Conservation (phyloP, 352 stramenopile genomes). For the Globisporangium orthogonon region DNA sequence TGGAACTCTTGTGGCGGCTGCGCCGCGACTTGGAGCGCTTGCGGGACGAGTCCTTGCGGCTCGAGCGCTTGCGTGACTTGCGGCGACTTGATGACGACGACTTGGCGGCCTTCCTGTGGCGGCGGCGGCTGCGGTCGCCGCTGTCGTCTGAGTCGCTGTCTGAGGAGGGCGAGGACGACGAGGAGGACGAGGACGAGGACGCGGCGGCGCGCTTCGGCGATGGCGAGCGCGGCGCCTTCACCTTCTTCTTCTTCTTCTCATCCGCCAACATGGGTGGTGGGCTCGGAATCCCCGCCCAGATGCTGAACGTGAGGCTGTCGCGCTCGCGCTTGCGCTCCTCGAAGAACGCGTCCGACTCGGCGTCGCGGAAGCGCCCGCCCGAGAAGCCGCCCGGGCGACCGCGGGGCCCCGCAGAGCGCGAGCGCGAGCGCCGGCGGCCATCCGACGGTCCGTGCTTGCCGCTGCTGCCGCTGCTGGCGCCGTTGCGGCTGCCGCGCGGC, state of each 20-base stretch:
- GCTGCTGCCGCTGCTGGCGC: neutral
- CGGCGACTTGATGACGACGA: constrained; percentile 16
- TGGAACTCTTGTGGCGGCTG: constrained; percentile 12
- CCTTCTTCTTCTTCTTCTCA: constrained; percentile 44
- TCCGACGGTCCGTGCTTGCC: constrained; percentile 13
- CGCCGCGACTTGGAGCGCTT: constrained; percentile 22
- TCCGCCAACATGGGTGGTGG: constrained; percentile 46
- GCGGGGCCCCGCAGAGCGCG: constrained; percentile 3
- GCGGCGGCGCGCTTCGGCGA: constrained; percentile 31
- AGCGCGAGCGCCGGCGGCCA: neutral
- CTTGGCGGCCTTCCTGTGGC: constrained; percentile 16
- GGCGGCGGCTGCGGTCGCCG: constrained; percentile 2
- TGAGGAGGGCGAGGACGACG: constrained; percentile 17
- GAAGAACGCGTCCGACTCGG: constrained; percentile 62
- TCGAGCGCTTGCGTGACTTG: constrained; percentile 18
- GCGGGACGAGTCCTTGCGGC: constrained; percentile 18
- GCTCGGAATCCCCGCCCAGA: constrained; percentile 72
- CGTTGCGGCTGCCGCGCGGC: constrained; percentile 12
- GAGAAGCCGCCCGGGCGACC: constrained; percentile 13
- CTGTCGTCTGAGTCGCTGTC: constrained; percentile 19
- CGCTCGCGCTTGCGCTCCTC: constrained; percentile 65
- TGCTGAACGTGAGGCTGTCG: constrained; percentile 53
- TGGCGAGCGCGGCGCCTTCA: constrained; percentile 24
- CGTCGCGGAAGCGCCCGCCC: constrained; percentile 21
- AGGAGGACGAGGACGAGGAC: constrained; percentile 10